These are phyloP conservation scores for Xylaria polymorpha DNA, from an alignment of 2,329 filamentous ascomycete species.

Conservation along the genomic window DNA sequence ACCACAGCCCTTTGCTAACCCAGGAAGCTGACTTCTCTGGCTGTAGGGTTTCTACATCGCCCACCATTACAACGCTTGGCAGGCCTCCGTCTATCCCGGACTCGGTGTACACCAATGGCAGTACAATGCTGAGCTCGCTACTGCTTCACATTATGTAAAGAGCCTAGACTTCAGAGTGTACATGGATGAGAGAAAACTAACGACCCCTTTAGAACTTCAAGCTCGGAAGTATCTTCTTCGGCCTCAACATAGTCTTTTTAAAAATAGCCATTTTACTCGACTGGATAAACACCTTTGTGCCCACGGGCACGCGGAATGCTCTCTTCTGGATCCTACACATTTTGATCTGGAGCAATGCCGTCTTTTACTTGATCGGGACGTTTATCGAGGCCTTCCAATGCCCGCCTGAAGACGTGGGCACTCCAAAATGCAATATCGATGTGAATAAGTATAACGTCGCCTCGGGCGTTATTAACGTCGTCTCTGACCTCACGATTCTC, in stretches of 20 bases:
- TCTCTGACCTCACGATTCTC: constrained; percentile 38
- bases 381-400: constrained; percentile 39
- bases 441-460: constrained; percentile 34
- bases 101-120: constrained; percentile 37
- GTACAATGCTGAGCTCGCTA: constrained; percentile 28
- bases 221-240: constrained; percentile 34
- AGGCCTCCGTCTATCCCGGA: constrained; percentile 35
- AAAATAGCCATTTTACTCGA: constrained; percentile 37
- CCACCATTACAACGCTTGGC: constrained; percentile 36
- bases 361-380: constrained; percentile 38
- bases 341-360: constrained; percentile 32
- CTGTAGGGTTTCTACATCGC: constrained; percentile 28
- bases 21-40: not conserved
- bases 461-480: constrained; percentile 38
- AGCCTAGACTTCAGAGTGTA: not conserved
- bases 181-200: constrained; percentile 16
- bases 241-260: constrained; percentile 36
- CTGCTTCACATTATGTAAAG: constrained; percentile 35
- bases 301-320: constrained; percentile 28
- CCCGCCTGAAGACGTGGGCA: constrained; percentile 28
- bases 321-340: constrained; percentile 31
- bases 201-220: constrained; percentile 27
- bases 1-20: not conserved
- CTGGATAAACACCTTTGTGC: constrained; percentile 33
- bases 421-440: constrained; percentile 32